A percentile compares a stretch with the other conserved stretches of the same genome.
These are phyloP conservation scores for Penicillium goetzii DNA, from an alignment of 495 filamentous ascomycete genomes.

Conservation along the genomic window DNA sequence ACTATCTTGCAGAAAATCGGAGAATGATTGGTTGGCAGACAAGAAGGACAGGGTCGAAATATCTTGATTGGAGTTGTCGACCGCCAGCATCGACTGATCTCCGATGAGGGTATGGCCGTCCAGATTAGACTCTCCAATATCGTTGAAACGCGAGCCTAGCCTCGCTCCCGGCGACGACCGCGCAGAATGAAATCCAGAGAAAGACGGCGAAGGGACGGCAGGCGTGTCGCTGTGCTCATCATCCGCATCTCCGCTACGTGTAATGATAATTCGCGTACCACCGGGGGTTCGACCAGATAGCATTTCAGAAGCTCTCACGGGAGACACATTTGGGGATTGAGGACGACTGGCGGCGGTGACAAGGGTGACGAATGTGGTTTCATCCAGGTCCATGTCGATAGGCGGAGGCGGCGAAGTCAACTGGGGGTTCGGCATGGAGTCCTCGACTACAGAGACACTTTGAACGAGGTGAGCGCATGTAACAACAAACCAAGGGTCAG, in stretches of 20 bases:
- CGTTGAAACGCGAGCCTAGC: slow-evolving; percentile 12
- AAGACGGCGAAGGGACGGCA: slow-evolving; percentile 30
- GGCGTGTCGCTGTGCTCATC: slow-evolving; percentile 22
- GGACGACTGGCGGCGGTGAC: slow-evolving; percentile 21
- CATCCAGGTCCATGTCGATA: slow-evolving; percentile 32
- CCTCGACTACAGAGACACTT: slow-evolving; percentile 42
- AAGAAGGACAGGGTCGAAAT: slow-evolving; percentile 24
- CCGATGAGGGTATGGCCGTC: slow-evolving; percentile 34
- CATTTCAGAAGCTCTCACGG: slow-evolving; percentile 17
- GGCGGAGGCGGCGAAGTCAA: slow-evolving; percentile 3
- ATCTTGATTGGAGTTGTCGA: slow-evolving; percentile 25
- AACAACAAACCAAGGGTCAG: slow-evolving; percentile 35
- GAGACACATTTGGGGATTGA: slow-evolving; percentile 17
- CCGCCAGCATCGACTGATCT: slow-evolving; percentile 21
- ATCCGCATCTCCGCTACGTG: slow-evolving; percentile 17
- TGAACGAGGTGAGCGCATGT: slow-evolving; percentile 37
- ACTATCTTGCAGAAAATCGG: slow-evolving; percentile 4
- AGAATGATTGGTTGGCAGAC: slow-evolving; percentile 29
- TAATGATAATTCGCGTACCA: not conserved
- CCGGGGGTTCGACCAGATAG: slow-evolving; percentile 21
- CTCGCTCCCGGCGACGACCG: slow-evolving; percentile 27
- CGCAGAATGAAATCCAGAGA: slow-evolving; percentile 34
- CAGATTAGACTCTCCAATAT: slow-evolving; percentile 20
- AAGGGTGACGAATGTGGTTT: slow-evolving; percentile 31
- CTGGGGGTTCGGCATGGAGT: slow-evolving; percentile 29